Evolutionary conservation across 345 rosid species (phyloP).

Genomic region (Murraya paniculata): DNA sequence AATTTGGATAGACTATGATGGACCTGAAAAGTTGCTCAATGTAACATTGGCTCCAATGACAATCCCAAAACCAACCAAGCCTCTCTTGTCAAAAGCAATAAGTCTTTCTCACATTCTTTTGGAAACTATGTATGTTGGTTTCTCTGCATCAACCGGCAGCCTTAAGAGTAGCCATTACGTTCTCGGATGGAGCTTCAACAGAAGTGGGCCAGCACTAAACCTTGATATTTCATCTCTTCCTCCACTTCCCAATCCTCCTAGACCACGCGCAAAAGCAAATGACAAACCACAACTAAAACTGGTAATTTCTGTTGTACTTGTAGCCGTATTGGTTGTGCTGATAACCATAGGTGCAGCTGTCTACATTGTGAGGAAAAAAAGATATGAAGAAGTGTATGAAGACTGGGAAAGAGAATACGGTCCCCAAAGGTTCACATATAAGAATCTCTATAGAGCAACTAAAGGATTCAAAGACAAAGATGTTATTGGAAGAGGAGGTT

Average conservation of each 20-base stretch:
- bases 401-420: constrained; percentile 67
- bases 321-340: constrained; percentile 15
- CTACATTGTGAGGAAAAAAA: constrained; percentile 32
- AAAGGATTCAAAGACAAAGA: constrained; percentile 60
- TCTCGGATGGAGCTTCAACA: constrained; percentile 62
- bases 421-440: constrained; percentile 57
- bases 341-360: constrained; percentile 17
- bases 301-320: constrained; percentile 7
- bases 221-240: constrained; percentile 52
- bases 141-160: constrained; percentile 45
- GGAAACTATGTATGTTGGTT: constrained; percentile 16
- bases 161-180: constrained; percentile 36
- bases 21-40: constrained; percentile 20
- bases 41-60: constrained; percentile 28
- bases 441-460: constrained; percentile 54
- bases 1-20: constrained; percentile 55
- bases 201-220: constrained; percentile 42
- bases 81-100: constrained; percentile 25
- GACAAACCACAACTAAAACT: not conserved
- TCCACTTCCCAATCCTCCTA: constrained; percentile 29
- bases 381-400: constrained; percentile 55
- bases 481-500: constrained; percentile 54
- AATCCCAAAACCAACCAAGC: constrained; percentile 31
- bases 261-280: not conserved
- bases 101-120: constrained; percentile 25